phyloP scores from a whole-genome alignment of 495 filamentous ascomycete genomes.

The Xylaria longipes region DNA sequence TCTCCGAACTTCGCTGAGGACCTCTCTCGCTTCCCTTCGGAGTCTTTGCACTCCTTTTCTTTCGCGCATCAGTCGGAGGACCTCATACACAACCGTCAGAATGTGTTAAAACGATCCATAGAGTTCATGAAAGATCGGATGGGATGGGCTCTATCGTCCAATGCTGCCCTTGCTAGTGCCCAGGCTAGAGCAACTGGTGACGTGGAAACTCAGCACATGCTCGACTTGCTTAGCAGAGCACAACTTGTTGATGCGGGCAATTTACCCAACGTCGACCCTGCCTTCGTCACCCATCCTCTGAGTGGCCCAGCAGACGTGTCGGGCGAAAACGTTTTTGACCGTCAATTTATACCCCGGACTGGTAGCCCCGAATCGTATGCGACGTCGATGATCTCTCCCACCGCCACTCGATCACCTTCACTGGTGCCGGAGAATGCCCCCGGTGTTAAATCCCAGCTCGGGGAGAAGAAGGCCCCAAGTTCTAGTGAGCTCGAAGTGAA shows the following conservation, averaged over 20 bases:
- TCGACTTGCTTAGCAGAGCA: conserved; percentile 82
- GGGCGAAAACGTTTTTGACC: conserved; percentile 80
- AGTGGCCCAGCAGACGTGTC: conserved; percentile 75
- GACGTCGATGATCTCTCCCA: conserved; percentile 46
- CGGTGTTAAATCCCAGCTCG: conserved; percentile 13
- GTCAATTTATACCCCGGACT: conserved; percentile 65
- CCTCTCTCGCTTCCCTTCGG: conserved; percentile 87
- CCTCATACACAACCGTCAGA: conserved; percentile 86
- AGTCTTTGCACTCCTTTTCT: conserved; percentile 97
- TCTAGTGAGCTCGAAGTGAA: conserved; percentile 22
- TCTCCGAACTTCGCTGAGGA: conserved; percentile 86
- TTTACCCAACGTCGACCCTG: conserved; percentile 50
- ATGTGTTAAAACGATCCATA: conserved; percentile 89
- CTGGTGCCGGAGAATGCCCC: conserved; percentile 21
- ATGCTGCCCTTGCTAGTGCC: conserved; percentile 71
- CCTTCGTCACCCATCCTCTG: conserved; percentile 62
- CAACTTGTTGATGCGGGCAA: conserved; percentile 70
- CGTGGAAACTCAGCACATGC: conserved; percentile 85
- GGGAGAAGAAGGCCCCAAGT: conserved; percentile 19
- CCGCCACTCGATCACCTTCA: conserved; percentile 28
- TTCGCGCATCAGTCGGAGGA: conserved; percentile 97
- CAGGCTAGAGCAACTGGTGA: conserved; percentile 85
- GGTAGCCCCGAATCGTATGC: conserved; percentile 59
- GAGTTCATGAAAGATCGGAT: conserved; percentile 97
- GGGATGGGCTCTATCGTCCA: conserved; percentile 70